Conservation (phyloP, 2,329 filamentous ascomycete genomes). For the Clarireedia paspali region DNA sequence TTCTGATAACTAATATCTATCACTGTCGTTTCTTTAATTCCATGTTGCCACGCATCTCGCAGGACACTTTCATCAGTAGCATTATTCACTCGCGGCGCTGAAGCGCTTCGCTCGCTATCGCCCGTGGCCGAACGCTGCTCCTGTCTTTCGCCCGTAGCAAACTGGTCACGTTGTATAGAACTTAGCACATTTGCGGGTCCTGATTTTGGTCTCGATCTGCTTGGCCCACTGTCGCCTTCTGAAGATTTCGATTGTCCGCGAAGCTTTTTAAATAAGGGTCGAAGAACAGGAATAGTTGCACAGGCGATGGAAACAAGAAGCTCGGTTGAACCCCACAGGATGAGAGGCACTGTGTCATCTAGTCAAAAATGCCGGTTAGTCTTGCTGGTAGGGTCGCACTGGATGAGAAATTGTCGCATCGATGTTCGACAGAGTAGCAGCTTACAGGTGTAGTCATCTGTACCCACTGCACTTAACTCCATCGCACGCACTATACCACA, state of each 20-base stretch:
- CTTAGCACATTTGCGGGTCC: neutral
- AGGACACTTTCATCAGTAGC: conserved; percentile 4
- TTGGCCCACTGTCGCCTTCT: neutral
- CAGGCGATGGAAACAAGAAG: conserved; percentile 5
- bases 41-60: neutral
- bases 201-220: neutral
- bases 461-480: neutral
- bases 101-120: neutral
- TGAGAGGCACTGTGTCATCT: conserved; percentile 3
- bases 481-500: conserved; percentile 3
- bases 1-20: neutral
- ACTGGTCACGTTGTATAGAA: conserved; percentile 1
- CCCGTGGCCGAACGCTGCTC: neutral
- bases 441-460: conserved; percentile 4
- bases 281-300: neutral
- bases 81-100: neutral
- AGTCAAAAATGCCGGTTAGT: neutral
- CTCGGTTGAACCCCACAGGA: conserved; percentile 3
- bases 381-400: neutral
- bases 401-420: neutral
- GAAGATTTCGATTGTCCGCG: neutral
- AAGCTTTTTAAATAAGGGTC: neutral
- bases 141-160: neutral
- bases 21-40: conserved; percentile 1
- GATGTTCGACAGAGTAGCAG: neutral